Evolutionary conservation across 2,329 filamentous ascomycete species (phyloP), one percentile per base, ranked within the genome.

Genomic region (Penicillium sp.): DNA sequence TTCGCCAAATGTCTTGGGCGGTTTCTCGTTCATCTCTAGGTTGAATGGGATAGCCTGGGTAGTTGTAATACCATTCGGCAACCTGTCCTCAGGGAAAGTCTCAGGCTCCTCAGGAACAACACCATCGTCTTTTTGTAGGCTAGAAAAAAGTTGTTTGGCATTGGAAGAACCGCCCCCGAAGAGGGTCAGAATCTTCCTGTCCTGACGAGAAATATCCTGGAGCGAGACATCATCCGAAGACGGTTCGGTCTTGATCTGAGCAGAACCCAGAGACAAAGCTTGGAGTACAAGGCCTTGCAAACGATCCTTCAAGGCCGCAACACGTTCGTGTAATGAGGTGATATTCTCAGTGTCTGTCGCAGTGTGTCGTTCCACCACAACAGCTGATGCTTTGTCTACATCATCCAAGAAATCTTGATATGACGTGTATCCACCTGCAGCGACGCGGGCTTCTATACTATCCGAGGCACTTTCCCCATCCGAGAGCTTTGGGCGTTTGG

Each of bases 121-220:
- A 38, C 67, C 68, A 46, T 68, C 63, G 1, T 71, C 69, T 55
- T 82, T 79, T 62, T 88, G 89, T 50, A 96, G 77, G 71, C 92
- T 96, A 3, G 93, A 96, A 70, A 94, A 97, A 3, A 97, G 78
- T 59, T 93, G 89, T 63, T 86, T 87, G 35, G 89, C 82, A 47
- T 85, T 85, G 1, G 87, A 85, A 42, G 88, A 88, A 63, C 86
- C 88, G 55, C 90, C 56, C 18, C 56, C 91, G 63, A 86, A 87
- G 1, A 96, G 77, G 0, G 90, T 93, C 57, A 97, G 77, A 5
- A 93, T 86, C 16, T 85, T 76, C 60, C 78, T 81, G 55, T 81
- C 72, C 62, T 81, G 70, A 62, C 77, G 67, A 47, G 42, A 26
- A 33, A 56, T 35, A 52, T 59, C 53, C 14, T 24, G 24, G 9